These are phyloP conservation scores for Yarrowia keelungensis DNA, from an alignment of 805 yeast species.

Conservation along the genomic window DNA sequence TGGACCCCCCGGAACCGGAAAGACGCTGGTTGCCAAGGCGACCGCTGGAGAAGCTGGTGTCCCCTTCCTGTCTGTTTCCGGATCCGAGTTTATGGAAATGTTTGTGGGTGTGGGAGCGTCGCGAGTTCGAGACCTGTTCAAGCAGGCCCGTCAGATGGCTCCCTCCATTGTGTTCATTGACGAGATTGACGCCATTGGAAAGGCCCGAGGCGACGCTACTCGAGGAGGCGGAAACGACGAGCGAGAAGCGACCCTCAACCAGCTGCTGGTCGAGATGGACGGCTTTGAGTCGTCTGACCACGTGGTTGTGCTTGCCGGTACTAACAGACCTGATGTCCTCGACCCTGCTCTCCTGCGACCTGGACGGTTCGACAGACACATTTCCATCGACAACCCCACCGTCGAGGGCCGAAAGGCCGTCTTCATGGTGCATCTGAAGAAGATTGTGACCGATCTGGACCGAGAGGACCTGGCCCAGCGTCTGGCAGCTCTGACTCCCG, in stretches of 20 bases:
- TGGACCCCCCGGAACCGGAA: slow-evolving; percentile 99
- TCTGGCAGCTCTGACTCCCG: slow-evolving; percentile 95
- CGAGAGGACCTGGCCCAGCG: slow-evolving; percentile 75
- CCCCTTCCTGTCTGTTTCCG: slow-evolving; percentile 93
- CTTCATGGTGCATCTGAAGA: slow-evolving; percentile 81
- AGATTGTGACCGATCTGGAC: slow-evolving; percentile 65
- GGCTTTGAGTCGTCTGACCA: slow-evolving; percentile 92
- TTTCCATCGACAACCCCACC: slow-evolving; percentile 90
- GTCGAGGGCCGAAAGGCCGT: slow-evolving; percentile 94
- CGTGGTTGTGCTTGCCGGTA: slow-evolving; percentile 96
- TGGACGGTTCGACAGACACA: slow-evolving; percentile 96
- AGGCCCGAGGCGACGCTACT: slow-evolving; percentile 76
- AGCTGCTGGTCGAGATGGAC: slow-evolving; percentile 97
- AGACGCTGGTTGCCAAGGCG: slow-evolving; percentile 94
- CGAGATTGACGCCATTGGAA: slow-evolving; percentile 99
- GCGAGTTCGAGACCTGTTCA: slow-evolving; percentile 93
- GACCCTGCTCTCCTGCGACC: slow-evolving; percentile 95
- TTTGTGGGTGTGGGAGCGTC: slow-evolving; percentile 99
- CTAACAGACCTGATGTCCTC: slow-evolving; percentile 91
- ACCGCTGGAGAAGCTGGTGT: slow-evolving; percentile 99
- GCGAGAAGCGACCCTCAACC: slow-evolving; percentile 95
- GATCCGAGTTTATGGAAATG: slow-evolving; percentile 98
- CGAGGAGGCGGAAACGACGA: slow-evolving; percentile 89
- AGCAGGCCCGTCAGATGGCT: slow-evolving; percentile 90
- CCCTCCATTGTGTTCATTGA: slow-evolving; percentile 97